phyloP scores from a whole-genome alignment of 1,284 basidiomycete genomes.

The Schizophyllum amplum region DNA sequence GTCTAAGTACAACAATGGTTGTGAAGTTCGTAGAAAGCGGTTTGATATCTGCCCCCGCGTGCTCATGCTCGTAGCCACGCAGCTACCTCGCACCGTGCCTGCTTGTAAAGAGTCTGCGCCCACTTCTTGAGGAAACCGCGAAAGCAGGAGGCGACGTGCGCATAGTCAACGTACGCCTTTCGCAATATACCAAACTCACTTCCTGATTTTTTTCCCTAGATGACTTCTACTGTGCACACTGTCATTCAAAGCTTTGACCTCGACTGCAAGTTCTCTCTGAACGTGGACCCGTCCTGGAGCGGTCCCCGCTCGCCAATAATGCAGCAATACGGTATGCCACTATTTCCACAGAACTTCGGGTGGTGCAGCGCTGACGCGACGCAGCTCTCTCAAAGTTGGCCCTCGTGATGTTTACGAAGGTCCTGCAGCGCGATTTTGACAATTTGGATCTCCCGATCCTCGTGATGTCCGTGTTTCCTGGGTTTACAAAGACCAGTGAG shows the following conservation, averaged over 20 bases:
- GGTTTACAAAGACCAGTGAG: neutral
- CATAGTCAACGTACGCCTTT: neutral
- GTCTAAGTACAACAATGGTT: neutral
- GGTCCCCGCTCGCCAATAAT: neutral
- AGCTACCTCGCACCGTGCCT: neutral
- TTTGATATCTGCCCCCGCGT: neutral
- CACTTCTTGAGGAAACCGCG: neutral
- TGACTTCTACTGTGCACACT: neutral
- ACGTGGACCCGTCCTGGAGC: neutral
- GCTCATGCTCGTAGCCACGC: neutral
- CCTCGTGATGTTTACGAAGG: neutral
- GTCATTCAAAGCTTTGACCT: neutral
- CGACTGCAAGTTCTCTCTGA: neutral
- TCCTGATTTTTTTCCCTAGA: neutral
- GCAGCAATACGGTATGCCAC: neutral
- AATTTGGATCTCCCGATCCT: neutral
- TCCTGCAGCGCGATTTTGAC: neutral
- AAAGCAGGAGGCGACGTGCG: neutral
- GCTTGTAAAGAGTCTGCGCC: neutral
- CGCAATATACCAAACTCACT: neutral
- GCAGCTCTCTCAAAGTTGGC: neutral
- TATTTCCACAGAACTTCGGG: too few species aligned
- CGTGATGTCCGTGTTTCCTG: neutral
- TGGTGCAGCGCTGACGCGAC: too few species aligned
- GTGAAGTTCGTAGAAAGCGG: neutral